These are phyloP conservation scores for Trifolium subterraneum DNA, from an alignment of 306 rosid species.

Conservation along the genomic window DNA sequence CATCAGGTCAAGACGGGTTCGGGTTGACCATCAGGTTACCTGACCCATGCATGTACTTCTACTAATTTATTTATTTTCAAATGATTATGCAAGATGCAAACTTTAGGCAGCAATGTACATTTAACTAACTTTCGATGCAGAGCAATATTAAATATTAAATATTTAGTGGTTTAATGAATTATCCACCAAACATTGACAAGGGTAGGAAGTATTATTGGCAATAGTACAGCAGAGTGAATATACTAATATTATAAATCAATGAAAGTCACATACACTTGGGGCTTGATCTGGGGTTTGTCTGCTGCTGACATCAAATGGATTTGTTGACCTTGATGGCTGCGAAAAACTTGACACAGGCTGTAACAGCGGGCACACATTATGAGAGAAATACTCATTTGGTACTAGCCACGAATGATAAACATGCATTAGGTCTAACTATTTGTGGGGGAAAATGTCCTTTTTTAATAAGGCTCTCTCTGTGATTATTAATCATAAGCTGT, in stretches of 20 bases:
- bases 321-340: conserved; percentile 65
- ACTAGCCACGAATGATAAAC: conserved; percentile 41
- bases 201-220: conserved; percentile 22
- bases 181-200: conserved; percentile 30
- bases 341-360: conserved; percentile 68
- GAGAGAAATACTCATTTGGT: conserved; percentile 31
- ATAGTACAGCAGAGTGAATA: conserved; percentile 27
- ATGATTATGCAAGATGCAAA: conserved; percentile 26
- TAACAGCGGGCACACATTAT: conserved; percentile 45
- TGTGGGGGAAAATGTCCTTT: conserved; percentile 2
- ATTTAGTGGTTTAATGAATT: conserved; percentile 24
- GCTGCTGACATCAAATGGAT: conserved; percentile 78
- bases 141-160: neutral
- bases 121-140: conserved; percentile 2
- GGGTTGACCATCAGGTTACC: no score
- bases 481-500: conserved; percentile 19
- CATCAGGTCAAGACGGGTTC: no score
- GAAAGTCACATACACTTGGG: conserved; percentile 59
- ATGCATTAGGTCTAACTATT: conserved; percentile 21
- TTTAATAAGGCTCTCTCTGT: neutral
- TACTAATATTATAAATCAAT: conserved; percentile 20
- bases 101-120: neutral
- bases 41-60: no score
- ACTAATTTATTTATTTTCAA: no score
- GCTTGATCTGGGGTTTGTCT: conserved; percentile 63